Percentiles rank a stretch among this genome's conserved stretches.
Conservation (phyloP, 768 basidiomycete genomes). For the Hygrocybe coccinea region DNA sequence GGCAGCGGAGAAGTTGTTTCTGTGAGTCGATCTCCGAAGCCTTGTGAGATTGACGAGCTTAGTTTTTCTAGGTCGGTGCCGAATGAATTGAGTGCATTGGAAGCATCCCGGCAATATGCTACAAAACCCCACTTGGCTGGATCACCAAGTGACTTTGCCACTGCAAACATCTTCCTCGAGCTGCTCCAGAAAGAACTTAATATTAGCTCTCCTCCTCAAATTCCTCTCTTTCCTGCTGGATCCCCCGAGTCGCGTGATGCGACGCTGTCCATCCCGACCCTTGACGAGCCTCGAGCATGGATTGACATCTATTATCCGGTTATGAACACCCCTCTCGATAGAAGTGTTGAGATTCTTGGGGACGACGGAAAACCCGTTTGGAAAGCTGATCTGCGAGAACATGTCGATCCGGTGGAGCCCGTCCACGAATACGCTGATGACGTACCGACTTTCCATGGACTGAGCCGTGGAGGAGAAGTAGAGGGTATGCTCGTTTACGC, state of each 20-base stretch:
- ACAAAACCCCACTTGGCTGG: slow-evolving; percentile 73
- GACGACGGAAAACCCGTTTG: slow-evolving; percentile 51
- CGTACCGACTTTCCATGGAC: slow-evolving; percentile 82
- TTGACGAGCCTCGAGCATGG: slow-evolving; percentile 63
- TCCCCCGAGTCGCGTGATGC: slow-evolving; percentile 60
- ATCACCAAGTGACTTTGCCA: slow-evolving; percentile 51
- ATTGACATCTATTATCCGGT: slow-evolving; percentile 86
- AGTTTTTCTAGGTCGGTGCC: slow-evolving; percentile 46
- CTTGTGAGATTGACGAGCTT: not conserved
- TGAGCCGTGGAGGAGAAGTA: slow-evolving; percentile 73
- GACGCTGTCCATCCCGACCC: slow-evolving; percentile 50
- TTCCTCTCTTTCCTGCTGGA: slow-evolving; percentile 71
- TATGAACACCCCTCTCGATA: slow-evolving; percentile 71
- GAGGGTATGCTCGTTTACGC: slow-evolving; percentile 69
- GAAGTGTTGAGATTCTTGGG: slow-evolving; percentile 61
- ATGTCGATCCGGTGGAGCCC: slow-evolving; percentile 60
- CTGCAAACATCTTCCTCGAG: slow-evolving; percentile 62
- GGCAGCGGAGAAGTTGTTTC: slow-evolving; percentile 18
- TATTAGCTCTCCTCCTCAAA: slow-evolving; percentile 37
- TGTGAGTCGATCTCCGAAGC: slow-evolving; percentile 15
- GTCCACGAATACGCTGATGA: slow-evolving; percentile 63
- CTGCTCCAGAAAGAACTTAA: slow-evolving; percentile 65
- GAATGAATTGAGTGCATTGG: slow-evolving; percentile 50
- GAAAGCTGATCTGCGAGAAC: slow-evolving; percentile 70
- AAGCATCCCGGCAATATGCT: slow-evolving; percentile 53